Evolutionary conservation across 2,329 filamentous ascomycete species (phyloP).

Genomic region (Plectosphaerella cucumerina): DNA sequence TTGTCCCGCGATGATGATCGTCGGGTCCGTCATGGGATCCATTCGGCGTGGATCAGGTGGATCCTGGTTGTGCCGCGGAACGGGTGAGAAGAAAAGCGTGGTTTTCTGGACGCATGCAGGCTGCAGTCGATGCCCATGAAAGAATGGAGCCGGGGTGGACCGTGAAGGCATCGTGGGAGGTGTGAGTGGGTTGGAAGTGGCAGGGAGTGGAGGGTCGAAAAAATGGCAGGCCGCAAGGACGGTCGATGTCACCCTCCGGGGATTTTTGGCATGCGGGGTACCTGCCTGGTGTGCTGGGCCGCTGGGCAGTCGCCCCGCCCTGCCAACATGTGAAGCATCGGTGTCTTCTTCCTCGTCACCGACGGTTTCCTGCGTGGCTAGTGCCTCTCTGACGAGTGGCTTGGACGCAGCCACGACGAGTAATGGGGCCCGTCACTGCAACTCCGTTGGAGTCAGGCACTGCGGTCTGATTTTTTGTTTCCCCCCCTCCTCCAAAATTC

Average conservation of each 20-base stretch:
- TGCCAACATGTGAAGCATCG: neutral
- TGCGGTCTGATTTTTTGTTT: neutral
- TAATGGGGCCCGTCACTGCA: neutral
- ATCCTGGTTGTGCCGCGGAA: neutral
- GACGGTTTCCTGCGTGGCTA: neutral
- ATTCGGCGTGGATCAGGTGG: neutral
- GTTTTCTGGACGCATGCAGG: neutral
- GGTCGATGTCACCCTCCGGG: conserved; percentile 3
- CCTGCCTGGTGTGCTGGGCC: neutral
- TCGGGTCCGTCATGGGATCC: no score
- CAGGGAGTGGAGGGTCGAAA: no score
- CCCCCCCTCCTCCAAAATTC: no score
- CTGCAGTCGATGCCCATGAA: neutral
- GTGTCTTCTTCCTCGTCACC: neutral
- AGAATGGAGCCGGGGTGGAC: neutral
- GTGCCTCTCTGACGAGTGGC: neutral
- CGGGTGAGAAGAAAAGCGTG: neutral
- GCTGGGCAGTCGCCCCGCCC: no score
- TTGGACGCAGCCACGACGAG: neutral
- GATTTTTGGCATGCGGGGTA: neutral
- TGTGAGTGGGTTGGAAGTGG: neutral
- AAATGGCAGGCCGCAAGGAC: neutral
- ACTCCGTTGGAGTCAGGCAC: neutral
- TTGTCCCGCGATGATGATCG: no score
- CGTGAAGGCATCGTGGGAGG: neutral